Evolutionary conservation across 805 yeast species (phyloP).

Genomic region (Kodamaea kaohsiungensis): DNA sequence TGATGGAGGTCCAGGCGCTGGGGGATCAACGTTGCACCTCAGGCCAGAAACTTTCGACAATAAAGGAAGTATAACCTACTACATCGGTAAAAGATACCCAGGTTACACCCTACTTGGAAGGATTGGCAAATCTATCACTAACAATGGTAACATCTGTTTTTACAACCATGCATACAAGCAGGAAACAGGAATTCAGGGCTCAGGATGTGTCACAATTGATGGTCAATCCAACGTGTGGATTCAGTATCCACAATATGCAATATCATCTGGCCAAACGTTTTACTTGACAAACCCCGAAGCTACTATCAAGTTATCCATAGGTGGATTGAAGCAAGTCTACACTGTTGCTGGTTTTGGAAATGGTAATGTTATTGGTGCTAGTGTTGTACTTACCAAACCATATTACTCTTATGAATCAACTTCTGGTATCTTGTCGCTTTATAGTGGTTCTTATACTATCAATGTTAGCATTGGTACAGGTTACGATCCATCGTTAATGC

Average conservation of each 20-base stretch:
- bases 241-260: conserved; percentile 5
- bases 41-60: conserved; percentile 10
- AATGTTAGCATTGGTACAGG: conserved; percentile 13
- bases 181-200: conserved; percentile 20
- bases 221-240: conserved; percentile 12
- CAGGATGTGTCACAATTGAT: conserved; percentile 29
- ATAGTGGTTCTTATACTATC: conserved; percentile 4
- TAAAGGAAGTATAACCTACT: conserved; percentile 21
- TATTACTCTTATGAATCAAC: conserved; percentile 5
- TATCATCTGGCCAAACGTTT: conserved; percentile 12
- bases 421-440: conserved; percentile 17
- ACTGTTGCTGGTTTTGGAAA: conserved; percentile 29
- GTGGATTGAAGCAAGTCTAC: conserved; percentile 17
- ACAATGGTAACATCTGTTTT: conserved; percentile 23
- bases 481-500: conserved; percentile 6
- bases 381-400: neutral
- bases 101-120: neutral
- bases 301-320: conserved; percentile 15
- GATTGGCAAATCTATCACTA: neutral
- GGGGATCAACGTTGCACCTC: conserved; percentile 1
- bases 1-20: conserved; percentile 8
- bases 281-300: conserved; percentile 10
- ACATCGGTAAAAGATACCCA: conserved; percentile 15
- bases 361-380: conserved; percentile 23
- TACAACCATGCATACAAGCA: conserved; percentile 21